Conservation (phyloP, 2,329 filamentous ascomycete genomes). For the Fusarium kyushuense region DNA sequence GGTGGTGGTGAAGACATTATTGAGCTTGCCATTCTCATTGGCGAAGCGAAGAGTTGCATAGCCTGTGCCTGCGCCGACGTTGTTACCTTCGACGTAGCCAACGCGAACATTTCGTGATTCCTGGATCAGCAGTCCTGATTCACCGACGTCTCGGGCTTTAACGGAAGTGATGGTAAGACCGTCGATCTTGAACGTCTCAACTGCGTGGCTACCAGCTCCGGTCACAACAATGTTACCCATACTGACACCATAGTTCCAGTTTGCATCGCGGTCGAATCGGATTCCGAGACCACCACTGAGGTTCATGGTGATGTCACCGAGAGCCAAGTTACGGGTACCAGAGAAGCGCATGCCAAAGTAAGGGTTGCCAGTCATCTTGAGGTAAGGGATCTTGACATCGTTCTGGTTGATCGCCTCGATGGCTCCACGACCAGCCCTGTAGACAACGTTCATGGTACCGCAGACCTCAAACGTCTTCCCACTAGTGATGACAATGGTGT, state of each 20-base stretch:
- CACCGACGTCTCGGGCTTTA: constrained; percentile 65
- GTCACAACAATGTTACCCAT: constrained; percentile 66
- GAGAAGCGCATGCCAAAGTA: constrained; percentile 70
- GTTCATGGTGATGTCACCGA: constrained; percentile 67
- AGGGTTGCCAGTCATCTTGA: constrained; percentile 68
- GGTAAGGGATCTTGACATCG: constrained; percentile 66
- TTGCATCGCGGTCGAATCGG: constrained; percentile 67
- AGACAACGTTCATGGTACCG: constrained; percentile 64
- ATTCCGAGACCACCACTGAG: constrained; percentile 67
- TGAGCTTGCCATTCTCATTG: constrained; percentile 65
- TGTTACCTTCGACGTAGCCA: constrained; percentile 67
- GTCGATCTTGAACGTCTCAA: constrained; percentile 71
- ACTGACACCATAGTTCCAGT: constrained; percentile 64
- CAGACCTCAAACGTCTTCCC: constrained; percentile 71
- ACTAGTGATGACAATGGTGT: constrained; percentile 62
- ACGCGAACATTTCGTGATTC: constrained; percentile 64
- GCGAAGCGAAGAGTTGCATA: constrained; percentile 70
- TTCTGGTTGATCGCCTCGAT: constrained; percentile 64
- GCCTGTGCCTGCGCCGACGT: constrained; percentile 64
- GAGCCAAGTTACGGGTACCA: constrained; percentile 60
- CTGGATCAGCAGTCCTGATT: constrained; percentile 68
- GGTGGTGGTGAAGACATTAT: constrained; percentile 62
- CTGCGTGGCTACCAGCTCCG: constrained; percentile 66
- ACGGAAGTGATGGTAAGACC: constrained; percentile 64
- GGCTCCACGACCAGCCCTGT: constrained; percentile 60